These are phyloP conservation scores for Strobilomyces echinocephalus DNA, from an alignment of 768 basidiomycete species.

Conservation along the genomic window DNA sequence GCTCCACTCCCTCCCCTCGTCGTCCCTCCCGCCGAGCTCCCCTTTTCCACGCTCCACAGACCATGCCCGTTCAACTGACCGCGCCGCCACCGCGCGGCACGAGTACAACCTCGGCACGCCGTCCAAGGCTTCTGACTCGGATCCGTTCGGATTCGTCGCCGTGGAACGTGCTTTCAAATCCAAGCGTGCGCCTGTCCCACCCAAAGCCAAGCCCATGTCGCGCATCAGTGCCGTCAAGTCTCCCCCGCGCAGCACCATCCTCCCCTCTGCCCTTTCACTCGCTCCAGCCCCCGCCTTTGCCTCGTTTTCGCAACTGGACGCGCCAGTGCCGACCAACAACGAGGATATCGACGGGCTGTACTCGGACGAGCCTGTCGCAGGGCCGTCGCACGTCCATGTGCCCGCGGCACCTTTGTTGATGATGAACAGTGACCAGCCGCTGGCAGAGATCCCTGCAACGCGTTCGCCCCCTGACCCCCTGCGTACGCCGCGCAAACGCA, in stretches of 20 bases:
- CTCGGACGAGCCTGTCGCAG: slow-evolving; percentile 28
- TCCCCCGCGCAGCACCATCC: slow-evolving; percentile 18
- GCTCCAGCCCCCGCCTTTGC: slow-evolving; percentile 11
- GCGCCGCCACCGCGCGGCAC: slow-evolving; percentile 6
- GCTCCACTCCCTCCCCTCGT: slow-evolving; percentile 22
- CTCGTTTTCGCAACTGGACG: slow-evolving; percentile 35
- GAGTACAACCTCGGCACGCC: slow-evolving; percentile 23
- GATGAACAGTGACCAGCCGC: slow-evolving; percentile 18
- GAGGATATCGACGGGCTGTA: slow-evolving; percentile 35
- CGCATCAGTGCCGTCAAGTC: slow-evolving; percentile 15
- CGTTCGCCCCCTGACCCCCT: slow-evolving; percentile 22
- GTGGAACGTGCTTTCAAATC: slow-evolving; percentile 48
- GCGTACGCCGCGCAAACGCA: slow-evolving; percentile 31
- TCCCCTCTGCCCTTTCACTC: slow-evolving; percentile 14
- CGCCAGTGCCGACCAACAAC: slow-evolving; percentile 29
- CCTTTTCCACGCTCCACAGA: slow-evolving; percentile 22
- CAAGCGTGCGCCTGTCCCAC: slow-evolving; percentile 28
- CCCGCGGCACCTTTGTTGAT: slow-evolving; percentile 22
- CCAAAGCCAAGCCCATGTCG: slow-evolving; percentile 1
- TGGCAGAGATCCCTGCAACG: slow-evolving; percentile 1
- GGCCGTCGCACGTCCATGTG: slow-evolving; percentile 20
- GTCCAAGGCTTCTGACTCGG: slow-evolving; percentile 33
- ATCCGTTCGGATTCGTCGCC: slow-evolving; percentile 57
- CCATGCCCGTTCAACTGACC: background rate
- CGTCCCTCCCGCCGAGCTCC: slow-evolving; percentile 33